A percentile compares a stretch with the other conserved stretches of the same genome.
Evolutionary conservation across 225 moss, liverwort and hornwort genomes (phyloP).

Genomic region (Pseudoscleropodium purum): DNA sequence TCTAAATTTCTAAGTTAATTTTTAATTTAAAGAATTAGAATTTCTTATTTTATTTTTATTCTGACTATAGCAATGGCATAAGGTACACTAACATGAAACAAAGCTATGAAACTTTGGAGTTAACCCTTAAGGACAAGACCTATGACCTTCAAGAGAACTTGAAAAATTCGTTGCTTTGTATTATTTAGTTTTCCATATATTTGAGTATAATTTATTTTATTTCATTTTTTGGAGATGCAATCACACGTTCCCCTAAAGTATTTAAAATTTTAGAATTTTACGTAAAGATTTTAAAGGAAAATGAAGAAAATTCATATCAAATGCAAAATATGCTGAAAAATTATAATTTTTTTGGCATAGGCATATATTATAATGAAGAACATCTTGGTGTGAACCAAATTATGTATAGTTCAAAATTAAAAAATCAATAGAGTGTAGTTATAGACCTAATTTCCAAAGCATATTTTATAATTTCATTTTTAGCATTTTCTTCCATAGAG

Average conservation of each 20-base stretch:
- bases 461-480: not conserved
- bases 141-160: not conserved
- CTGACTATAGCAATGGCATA: too few relatives aligned
- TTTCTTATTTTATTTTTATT: too few relatives aligned
- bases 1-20: too few relatives aligned
- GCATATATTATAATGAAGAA: not conserved
- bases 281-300: not conserved
- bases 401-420: fast-evolving
- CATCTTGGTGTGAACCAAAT: not conserved
- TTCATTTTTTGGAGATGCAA: not conserved
- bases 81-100: not conserved
- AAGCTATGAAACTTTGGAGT: not conserved
- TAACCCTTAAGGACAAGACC: fast-evolving
- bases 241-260: too few relatives aligned
- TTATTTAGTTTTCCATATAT: not conserved
- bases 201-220: not conserved
- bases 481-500: not conserved
- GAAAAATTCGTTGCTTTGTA: not conserved
- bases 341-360: not conserved
- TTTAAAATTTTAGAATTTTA: fast-evolving
- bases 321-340: not conserved
- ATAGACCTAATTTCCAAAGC: not conserved
- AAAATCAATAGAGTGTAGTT: not conserved
- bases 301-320: not conserved
- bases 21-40: too few relatives aligned